A percentile compares a stretch with the other conserved stretches of the same genome.
phyloP scores from a whole-genome alignment of 352 stramenopile species.

The Phytopythium kandeliae region DNA sequence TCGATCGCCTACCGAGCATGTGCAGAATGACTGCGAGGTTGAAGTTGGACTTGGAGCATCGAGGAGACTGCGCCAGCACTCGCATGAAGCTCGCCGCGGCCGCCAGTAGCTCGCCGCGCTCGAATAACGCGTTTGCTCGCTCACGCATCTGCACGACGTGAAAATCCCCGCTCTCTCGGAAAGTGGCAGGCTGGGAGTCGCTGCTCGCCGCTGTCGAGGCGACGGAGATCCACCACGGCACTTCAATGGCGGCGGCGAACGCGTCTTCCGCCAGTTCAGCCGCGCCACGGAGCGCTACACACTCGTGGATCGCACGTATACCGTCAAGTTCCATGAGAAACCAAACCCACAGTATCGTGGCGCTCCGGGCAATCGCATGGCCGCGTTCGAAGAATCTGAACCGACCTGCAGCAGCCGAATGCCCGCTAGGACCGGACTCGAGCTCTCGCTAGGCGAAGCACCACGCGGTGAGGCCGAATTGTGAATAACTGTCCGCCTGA shows the following conservation, averaged over 20 bases:
- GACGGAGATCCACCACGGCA: slow-evolving; percentile 3
- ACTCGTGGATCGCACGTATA: neutral
- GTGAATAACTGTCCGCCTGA: too few species aligned
- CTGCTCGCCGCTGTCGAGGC: neutral
- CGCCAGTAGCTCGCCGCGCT: slow-evolving; percentile 41
- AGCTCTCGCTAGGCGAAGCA: too few species aligned
- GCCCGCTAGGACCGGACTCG: too few species aligned
- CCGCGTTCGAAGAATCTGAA: too few species aligned
- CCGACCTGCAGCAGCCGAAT: too few species aligned
- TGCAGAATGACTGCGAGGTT: slow-evolving; percentile 76
- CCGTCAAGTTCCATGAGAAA: too few species aligned
- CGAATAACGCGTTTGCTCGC: slow-evolving; percentile 34
- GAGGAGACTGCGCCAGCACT: slow-evolving; percentile 38
- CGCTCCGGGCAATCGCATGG: too few species aligned
- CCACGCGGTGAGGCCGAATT: too few species aligned
- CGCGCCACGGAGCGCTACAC: neutral
- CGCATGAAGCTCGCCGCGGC: slow-evolving; percentile 42
- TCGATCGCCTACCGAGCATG: slow-evolving; percentile 36
- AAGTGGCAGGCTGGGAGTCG: neutral
- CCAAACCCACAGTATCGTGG: too few species aligned
- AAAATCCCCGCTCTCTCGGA: neutral
- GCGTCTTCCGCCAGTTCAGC: neutral
- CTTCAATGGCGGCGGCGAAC: neutral
- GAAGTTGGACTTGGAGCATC: slow-evolving; percentile 63
- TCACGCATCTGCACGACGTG: slow-evolving; percentile 38